Percentiles rank a stretch among this genome's conserved stretches.
These are phyloP conservation scores for Eutrema yunnanense DNA, from an alignment of 345 rosid species.

Conservation along the genomic window DNA sequence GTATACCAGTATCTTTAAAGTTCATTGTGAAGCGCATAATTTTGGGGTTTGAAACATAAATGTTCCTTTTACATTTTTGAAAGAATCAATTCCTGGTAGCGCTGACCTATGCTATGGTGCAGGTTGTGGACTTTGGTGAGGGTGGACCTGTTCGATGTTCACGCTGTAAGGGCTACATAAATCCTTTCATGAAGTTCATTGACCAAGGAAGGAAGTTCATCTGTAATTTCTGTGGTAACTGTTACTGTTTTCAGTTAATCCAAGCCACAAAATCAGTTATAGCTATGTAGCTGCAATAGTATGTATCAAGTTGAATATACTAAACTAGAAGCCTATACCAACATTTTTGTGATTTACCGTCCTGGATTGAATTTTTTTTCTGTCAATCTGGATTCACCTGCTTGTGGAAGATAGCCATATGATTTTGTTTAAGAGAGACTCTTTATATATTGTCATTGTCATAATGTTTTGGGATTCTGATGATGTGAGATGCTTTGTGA, in stretches of 20 bases:
- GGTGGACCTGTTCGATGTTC: conserved; percentile 89
- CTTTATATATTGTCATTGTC: neutral
- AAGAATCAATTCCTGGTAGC: conserved; percentile 1
- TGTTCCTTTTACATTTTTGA: neutral
- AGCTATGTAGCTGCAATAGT: neutral
- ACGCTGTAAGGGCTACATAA: conserved; percentile 91
- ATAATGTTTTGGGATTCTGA: neutral
- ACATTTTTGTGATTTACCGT: conserved; percentile 7
- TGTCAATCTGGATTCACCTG: neutral
- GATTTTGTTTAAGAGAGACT: conserved; percentile 6
- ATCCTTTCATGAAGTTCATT: conserved; percentile 87
- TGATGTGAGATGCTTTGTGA: neutral
- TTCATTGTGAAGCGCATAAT: conserved; percentile 2
- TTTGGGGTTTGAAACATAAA: neutral
- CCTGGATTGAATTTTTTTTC: neutral
- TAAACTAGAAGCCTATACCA: neutral
- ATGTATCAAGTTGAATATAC: conserved; percentile 1
- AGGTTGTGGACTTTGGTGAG: conserved; percentile 96
- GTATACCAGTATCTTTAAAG: neutral
- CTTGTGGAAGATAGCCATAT: neutral
- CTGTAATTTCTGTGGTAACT: conserved; percentile 79
- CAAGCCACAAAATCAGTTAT: neutral
- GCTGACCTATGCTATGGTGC: conserved; percentile 16
- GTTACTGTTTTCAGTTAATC: conserved; percentile 16
- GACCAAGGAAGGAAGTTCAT: conserved; percentile 87